A percentile compares a stretch with the other conserved stretches of the same genome.
Conservation (phyloP, 805 yeast genomes). For the Debaryomyces maramus region DNA sequence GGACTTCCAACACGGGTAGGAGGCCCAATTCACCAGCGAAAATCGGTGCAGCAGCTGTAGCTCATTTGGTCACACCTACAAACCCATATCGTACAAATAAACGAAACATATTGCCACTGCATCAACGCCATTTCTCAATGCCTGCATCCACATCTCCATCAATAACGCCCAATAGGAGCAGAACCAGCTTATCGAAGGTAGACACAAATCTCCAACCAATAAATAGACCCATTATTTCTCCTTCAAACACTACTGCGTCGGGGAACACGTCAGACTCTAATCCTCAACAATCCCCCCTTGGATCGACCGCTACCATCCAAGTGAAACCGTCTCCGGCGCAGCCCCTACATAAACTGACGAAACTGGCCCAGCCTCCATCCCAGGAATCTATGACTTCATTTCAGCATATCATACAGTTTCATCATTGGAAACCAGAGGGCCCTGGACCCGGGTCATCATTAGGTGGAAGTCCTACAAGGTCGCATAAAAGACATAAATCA, state of each 20-base stretch:
- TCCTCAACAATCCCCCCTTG: constrained; percentile 19
- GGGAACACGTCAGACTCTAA: background rate
- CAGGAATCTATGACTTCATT: constrained; percentile 48
- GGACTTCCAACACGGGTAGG: constrained; percentile 13
- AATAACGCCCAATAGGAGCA: background rate
- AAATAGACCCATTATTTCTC: constrained; percentile 1
- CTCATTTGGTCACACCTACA: constrained; percentile 41
- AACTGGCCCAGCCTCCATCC: constrained; percentile 31
- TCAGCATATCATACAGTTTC: constrained; percentile 55
- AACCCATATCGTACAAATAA: constrained; percentile 26
- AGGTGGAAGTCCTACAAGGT: constrained; percentile 11
- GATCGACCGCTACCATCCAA: constrained; percentile 37
- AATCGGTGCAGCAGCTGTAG: constrained; percentile 72
- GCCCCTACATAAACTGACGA: constrained; percentile 35
- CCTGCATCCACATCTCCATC: constrained; percentile 20
- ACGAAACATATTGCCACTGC: constrained; percentile 17
- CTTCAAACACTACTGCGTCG: background rate
- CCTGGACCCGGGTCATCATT: constrained; percentile 14
- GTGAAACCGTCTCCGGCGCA: constrained; percentile 45
- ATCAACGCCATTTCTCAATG: constrained; percentile 46
- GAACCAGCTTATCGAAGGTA: background rate
- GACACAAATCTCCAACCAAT: constrained; percentile 4
- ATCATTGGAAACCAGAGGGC: constrained; percentile 55
- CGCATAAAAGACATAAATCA: constrained; percentile 41
- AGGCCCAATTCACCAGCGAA: constrained; percentile 67